Conservation (phyloP, 148 eudicot species). For the Pharnaceum exiguum region DNA sequence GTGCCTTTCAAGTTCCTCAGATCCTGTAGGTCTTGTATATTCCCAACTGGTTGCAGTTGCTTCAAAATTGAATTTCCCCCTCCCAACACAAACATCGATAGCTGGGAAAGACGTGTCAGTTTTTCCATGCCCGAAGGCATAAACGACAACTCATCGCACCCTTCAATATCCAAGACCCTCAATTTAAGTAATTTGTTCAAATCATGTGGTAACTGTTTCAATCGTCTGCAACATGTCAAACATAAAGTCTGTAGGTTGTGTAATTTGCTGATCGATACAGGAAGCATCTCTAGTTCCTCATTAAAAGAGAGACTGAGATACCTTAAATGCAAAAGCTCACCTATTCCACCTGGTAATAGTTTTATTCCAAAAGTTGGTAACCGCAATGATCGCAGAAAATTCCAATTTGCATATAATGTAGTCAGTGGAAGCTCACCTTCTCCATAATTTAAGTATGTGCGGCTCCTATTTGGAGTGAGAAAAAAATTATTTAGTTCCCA, state of each 20-base stretch:
- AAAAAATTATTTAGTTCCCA: no score
- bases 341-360: neutral
- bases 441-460: no score
- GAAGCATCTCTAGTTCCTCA: neutral
- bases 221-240: neutral
- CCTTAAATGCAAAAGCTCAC: neutral
- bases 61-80: neutral
- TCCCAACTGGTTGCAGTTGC: neutral
- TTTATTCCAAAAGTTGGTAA: no score
- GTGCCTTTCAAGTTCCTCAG: constrained; percentile 9
- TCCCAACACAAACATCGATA: constrained; percentile 8
- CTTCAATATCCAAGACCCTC: neutral
- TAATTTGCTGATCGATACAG: neutral
- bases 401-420: no score
- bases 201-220: neutral
- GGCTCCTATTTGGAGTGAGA: no score
- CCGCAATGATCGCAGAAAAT: no score
- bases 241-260: neutral
- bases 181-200: neutral
- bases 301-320: neutral
- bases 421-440: no score
- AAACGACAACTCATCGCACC: neutral
- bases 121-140: constrained; percentile 18
- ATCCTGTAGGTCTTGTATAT: neutral
- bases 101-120: constrained; percentile 1